Evolutionary conservation across 768 basidiomycete species (phyloP).

Genomic region (Mycena maculata): DNA sequence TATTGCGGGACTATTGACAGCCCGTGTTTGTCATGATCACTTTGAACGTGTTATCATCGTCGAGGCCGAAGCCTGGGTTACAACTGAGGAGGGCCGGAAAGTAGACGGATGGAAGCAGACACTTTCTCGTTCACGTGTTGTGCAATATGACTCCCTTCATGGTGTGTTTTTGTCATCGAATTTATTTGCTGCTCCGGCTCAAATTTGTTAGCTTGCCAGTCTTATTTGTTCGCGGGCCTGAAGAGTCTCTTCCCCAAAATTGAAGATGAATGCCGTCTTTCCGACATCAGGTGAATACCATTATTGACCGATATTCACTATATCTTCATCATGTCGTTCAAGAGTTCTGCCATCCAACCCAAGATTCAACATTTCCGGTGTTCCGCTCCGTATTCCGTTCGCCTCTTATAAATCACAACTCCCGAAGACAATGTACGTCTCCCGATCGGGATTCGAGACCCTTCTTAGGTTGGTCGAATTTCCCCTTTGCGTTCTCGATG

Average conservation of each 20-base stretch:
- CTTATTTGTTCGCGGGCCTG: slow-evolving; percentile 29
- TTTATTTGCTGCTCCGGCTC: background rate
- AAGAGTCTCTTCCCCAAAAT: slow-evolving; percentile 36
- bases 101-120: slow-evolving; percentile 33
- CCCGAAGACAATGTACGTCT: slow-evolving; percentile 36
- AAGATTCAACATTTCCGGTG: slow-evolving; percentile 31
- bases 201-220: slow-evolving; percentile 30
- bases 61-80: slow-evolving; percentile 46
- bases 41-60: slow-evolving; percentile 47
- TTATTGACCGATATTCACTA: background rate
- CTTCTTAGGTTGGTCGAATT: slow-evolving; percentile 34
- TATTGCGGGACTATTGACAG: slow-evolving; percentile 45
- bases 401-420: slow-evolving; percentile 22
- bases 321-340: background rate
- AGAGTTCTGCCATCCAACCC: slow-evolving; percentile 35
- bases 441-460: slow-evolving; percentile 44
- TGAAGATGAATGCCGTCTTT: slow-evolving; percentile 33
- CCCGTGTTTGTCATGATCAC: slow-evolving; percentile 46
- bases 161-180: slow-evolving; percentile 10
- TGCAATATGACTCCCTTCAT: slow-evolving; percentile 43
- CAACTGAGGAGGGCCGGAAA: slow-evolving; percentile 35
- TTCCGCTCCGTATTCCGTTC: slow-evolving; percentile 22
- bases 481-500: background rate
- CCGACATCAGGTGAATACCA: slow-evolving; percentile 26
- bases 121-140: slow-evolving; percentile 36